Evolutionary conservation across 164 flowering plant species (phyloP).

Genomic region (Kalanchoe fedtschenkoi): DNA sequence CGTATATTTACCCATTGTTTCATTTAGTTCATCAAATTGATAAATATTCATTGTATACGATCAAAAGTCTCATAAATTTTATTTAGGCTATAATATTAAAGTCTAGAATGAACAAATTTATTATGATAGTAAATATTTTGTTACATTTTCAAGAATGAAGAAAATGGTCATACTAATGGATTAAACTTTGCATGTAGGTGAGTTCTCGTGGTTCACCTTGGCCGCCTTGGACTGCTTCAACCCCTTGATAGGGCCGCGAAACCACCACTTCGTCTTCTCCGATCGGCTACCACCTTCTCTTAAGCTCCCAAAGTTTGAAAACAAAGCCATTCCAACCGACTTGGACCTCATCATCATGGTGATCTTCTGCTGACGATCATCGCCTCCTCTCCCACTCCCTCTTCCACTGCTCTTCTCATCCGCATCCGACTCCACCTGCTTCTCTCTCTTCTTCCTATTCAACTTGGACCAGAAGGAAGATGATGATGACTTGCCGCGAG

Average conservation of each 20-base stretch:
- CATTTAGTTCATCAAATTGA: no score
- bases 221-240: constrained; percentile 4
- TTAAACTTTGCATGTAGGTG: neutral
- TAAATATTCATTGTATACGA: no score
- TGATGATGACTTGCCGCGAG: neutral
- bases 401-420: neutral
- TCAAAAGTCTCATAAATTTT: no score
- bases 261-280: neutral
- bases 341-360: neutral
- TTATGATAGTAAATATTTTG: no score
- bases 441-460: neutral
- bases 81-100: no score
- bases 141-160: no score
- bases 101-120: no score
- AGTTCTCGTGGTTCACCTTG: constrained; percentile 1
- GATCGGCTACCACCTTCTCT: neutral
- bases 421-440: no score
- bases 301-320: neutral
- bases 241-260: neutral
- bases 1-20: no score
- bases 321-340: neutral
- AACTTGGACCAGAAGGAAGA: neutral
- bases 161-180: neutral
- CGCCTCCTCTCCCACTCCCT: no score
- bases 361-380: no score